Conservation (phyloP, 2,329 filamentous ascomycete genomes). For the Lasiodiplodia citricola region DNA sequence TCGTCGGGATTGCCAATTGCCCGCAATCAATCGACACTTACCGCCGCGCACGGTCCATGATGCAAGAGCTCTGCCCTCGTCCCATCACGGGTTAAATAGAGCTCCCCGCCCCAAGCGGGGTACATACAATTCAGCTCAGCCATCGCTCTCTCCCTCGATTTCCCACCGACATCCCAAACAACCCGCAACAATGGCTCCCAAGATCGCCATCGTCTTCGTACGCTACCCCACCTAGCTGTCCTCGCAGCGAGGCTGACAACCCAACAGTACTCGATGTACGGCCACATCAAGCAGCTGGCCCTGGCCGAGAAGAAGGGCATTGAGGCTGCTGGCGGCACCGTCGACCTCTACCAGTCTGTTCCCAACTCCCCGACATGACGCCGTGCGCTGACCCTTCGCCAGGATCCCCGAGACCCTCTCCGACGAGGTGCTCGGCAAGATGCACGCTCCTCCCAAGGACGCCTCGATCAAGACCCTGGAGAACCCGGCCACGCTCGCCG, state of each 20-base stretch:
- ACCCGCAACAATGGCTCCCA: slow-evolving; percentile 74
- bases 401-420: slow-evolving; percentile 85
- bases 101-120: background rate
- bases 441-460: slow-evolving; percentile 84
- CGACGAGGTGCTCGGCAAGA: slow-evolving; percentile 82
- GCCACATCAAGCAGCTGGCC: slow-evolving; percentile 83
- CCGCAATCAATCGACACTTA: slow-evolving; percentile 1
- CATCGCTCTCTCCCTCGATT: background rate
- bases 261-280: slow-evolving; percentile 86
- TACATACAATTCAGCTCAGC: background rate
- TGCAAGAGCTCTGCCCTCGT: slow-evolving; percentile 7
- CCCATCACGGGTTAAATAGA: slow-evolving; percentile 6
- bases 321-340: slow-evolving; percentile 81
- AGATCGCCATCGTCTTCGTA: slow-evolving; percentile 89
- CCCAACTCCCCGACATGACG: background rate
- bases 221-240: slow-evolving; percentile 44
- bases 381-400: slow-evolving; percentile 23
- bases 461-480: slow-evolving; percentile 67
- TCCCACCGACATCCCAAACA: background rate
- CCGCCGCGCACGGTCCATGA: slow-evolving; percentile 15
- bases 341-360: slow-evolving; percentile 79
- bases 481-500: slow-evolving; percentile 65
- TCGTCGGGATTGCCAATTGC: slow-evolving; percentile 15
- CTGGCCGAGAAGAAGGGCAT: slow-evolving; percentile 91
- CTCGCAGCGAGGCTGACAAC: background rate